phyloP scores from a whole-genome alignment of 345 rosid genomes.

The Limnanthes douglasii region DNA sequence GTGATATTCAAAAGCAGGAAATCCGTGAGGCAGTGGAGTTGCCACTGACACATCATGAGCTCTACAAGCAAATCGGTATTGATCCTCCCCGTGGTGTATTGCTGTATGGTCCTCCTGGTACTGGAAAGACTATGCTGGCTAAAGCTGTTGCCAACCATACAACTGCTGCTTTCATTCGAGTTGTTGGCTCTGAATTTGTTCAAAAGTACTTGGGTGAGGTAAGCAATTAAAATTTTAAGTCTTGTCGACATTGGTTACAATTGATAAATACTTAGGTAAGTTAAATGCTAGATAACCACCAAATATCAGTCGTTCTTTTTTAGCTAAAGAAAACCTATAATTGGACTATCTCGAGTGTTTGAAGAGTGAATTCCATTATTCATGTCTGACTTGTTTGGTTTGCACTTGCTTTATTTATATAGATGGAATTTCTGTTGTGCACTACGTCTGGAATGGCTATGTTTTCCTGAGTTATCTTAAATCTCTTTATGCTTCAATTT shows the following conservation, averaged over 20 bases:
- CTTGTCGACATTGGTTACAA: neutral
- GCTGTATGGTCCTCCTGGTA: conserved; percentile 97
- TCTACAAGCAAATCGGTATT: conserved; percentile 92
- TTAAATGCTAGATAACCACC: no score
- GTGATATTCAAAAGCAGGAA: conserved; percentile 97
- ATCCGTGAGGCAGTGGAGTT: conserved; percentile 99
- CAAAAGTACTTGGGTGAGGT: conserved; percentile 99
- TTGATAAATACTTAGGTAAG: no score
- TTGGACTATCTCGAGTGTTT: no score
- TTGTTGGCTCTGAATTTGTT: conserved; percentile 98
- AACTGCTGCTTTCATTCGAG: conserved; percentile 95
- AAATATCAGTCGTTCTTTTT: no score
- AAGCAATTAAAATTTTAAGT: conserved; percentile 3
- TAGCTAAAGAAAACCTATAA: no score
- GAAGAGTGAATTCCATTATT: no score
- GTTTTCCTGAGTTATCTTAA: neutral
- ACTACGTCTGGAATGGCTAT: neutral
- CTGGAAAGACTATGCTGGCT: conserved; percentile 98
- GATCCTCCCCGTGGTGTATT: conserved; percentile 98
- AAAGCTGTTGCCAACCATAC: conserved; percentile 98
- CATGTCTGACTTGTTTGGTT: neutral
- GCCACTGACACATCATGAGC: conserved; percentile 88
- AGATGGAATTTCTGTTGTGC: neutral
- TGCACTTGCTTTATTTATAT: neutral
- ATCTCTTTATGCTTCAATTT: conserved; percentile 4